Conservation (phyloP, 495 filamentous ascomycete species). For the Penicillium cataractarum region DNA sequence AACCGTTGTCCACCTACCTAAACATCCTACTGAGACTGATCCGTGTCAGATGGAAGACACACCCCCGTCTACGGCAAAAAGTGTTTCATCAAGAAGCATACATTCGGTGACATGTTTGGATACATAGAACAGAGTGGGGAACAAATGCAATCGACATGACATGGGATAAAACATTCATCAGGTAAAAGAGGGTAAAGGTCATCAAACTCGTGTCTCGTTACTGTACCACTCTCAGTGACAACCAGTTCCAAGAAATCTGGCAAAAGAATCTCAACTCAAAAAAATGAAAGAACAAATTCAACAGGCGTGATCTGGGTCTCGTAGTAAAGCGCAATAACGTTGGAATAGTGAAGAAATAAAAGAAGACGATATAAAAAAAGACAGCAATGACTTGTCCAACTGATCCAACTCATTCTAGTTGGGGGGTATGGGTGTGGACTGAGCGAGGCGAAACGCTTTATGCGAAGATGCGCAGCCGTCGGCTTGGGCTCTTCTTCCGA, state of each 20-base stretch:
- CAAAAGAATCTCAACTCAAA: slow-evolving; percentile 31
- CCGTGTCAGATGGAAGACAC: not conserved
- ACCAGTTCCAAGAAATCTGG: slow-evolving; percentile 15
- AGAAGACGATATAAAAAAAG: slow-evolving; percentile 2
- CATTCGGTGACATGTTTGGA: slow-evolving; percentile 6
- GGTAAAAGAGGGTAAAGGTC: slow-evolving; percentile 23
- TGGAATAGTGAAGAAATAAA: slow-evolving; percentile 12
- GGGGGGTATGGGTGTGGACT: slow-evolving; percentile 7
- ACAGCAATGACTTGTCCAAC: not conserved
- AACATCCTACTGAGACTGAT: not conserved
- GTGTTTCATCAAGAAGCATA: slow-evolving; percentile 1
- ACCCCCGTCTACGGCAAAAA: not conserved
- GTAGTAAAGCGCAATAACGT: slow-evolving; percentile 11
- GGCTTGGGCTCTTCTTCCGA: slow-evolving; percentile 60
- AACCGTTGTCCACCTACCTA: not conserved
- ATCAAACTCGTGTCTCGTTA: slow-evolving; percentile 37
- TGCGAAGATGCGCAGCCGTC: slow-evolving; percentile 39
- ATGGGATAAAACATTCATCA: slow-evolving; percentile 6
- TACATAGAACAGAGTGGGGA: slow-evolving; percentile 21
- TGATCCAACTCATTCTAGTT: not conserved
- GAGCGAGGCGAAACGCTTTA: slow-evolving; percentile 16
- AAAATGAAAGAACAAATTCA: slow-evolving; percentile 21
- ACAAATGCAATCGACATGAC: slow-evolving; percentile 13
- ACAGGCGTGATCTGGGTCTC: slow-evolving; percentile 20
- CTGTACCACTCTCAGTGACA: slow-evolving; percentile 21